Evolutionary conservation across 176 grass and related monocot species (phyloP).

Genomic region (Pharus latifolius): DNA sequence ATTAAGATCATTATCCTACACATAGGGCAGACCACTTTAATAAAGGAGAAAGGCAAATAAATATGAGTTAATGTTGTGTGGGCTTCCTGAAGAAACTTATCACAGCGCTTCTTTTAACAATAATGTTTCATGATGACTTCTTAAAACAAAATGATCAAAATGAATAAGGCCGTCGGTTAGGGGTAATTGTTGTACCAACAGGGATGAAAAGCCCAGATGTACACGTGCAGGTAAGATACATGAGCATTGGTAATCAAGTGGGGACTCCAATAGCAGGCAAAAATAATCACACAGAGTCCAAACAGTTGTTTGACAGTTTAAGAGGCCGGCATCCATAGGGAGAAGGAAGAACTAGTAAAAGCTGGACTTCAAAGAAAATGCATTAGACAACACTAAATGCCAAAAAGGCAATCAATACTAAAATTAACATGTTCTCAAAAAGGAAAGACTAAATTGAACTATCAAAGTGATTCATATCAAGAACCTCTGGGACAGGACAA

Average conservation of each 20-base stretch:
- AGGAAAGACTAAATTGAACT: not conserved
- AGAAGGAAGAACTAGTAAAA: constrained; percentile 2
- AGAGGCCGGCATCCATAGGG: not conserved
- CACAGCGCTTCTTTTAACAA: not conserved
- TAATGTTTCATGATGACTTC: not conserved
- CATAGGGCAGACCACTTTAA: no score
- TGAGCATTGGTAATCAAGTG: not conserved
- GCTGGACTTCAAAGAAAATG: not conserved
- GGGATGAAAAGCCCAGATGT: no score
- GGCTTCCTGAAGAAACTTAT: not conserved
- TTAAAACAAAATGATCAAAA: not conserved
- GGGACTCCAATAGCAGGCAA: not conserved
- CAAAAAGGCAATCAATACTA: not conserved
- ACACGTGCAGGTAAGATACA: no score
- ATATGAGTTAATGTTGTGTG: not conserved
- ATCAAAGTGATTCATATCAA: not conserved
- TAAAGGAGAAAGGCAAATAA: not conserved
- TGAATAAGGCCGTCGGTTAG: not conserved
- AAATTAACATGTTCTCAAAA: not conserved
- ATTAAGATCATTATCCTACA: no score
- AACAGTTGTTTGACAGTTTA: not conserved
- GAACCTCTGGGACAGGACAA: not conserved
- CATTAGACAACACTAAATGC: not conserved
- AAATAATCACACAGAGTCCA: not conserved
- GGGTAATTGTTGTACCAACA: not conserved